Base-by-base conservation (phyloP, 225 moss, liverwort and hornwort genomes). In the Sphagnum tenellum region DNA sequence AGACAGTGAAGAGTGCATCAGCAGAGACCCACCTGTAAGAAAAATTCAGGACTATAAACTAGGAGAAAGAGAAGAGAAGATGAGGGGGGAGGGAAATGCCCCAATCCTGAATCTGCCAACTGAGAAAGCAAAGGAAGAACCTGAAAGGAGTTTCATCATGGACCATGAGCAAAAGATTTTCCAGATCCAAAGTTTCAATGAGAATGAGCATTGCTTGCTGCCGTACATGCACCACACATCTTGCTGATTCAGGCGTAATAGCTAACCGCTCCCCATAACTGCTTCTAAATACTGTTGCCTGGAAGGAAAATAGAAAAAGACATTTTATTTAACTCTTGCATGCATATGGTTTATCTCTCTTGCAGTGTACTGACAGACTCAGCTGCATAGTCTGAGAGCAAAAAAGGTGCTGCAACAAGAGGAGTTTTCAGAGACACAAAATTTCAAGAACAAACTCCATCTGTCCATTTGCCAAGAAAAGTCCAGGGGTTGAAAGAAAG, bases 181-280 rank as follows among this genome's bases (percentile, higher is more conserved):
- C 96, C 60, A 98, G 80, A 74, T 93, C 96, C 57, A 98, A 77
- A 47, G 90, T 86, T 83, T 98, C 96, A 64, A 98, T 77, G 51
- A 92, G 76, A 72, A 98, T 82, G 46, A 98, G 82, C 50, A 93
- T 77, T 62, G 77, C 83, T 76, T 98, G 90, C 70, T 86, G 90
- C 66, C 82, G 81, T 64, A 88, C 92, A 79, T 98, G 93, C 75
- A 57, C 73, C 47, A 90, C 77, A 68, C 74, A 82, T 74, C 78
- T 86, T 56, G 80, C 89, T 73, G 88, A 86, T 82, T 93, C 92
- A 5, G 93, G 69, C 66, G 96, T 93, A 77, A 98, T 78, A 59
- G 85, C 85, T 71, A 98, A 76, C 70, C 85, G 83, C 78, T 93
- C 92, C 49, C 88, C 90, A 66, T 77, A 78, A 67, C 79, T 74